Evolutionary conservation across 306 rosid species (phyloP).

Genomic region (Rubus idaeus): DNA sequence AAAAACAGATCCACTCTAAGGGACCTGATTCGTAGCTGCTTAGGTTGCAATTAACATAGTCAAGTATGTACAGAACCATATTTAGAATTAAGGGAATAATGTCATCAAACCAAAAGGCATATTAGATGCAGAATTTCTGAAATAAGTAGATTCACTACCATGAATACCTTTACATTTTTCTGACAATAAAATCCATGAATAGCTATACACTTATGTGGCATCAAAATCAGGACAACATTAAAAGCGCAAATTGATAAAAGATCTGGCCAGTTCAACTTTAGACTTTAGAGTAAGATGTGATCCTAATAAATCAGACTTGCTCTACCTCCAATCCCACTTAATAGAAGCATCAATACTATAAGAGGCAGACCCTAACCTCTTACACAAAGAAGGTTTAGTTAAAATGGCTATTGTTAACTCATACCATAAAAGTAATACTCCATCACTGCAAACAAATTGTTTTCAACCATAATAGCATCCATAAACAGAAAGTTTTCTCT

Average conservation of each 20-base stretch:
- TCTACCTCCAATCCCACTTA: not conserved
- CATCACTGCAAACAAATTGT: not conserved
- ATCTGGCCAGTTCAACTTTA: not conserved
- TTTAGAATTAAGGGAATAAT: not conserved
- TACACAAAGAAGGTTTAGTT: no score
- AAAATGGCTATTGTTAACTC: not conserved
- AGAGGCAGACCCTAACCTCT: not conserved
- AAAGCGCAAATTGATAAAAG: not conserved
- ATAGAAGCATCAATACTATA: not conserved
- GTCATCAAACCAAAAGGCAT: not conserved
- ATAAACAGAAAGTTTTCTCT: not conserved
- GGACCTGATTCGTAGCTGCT: not conserved
- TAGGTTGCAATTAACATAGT: not conserved
- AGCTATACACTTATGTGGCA: not conserved
- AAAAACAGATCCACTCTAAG: not conserved
- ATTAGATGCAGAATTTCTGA: not conserved
- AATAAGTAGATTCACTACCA: not conserved
- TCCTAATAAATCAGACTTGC: not conserved
- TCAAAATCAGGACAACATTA: not conserved
- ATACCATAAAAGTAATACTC: not conserved
- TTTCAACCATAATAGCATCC: not conserved
- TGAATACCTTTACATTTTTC: not conserved
- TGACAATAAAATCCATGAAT: not conserved
- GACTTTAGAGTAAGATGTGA: not conserved
- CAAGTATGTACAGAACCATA: not conserved